Conservation (phyloP, 352 stramenopile species). For the Lagenidium giganteum region DNA sequence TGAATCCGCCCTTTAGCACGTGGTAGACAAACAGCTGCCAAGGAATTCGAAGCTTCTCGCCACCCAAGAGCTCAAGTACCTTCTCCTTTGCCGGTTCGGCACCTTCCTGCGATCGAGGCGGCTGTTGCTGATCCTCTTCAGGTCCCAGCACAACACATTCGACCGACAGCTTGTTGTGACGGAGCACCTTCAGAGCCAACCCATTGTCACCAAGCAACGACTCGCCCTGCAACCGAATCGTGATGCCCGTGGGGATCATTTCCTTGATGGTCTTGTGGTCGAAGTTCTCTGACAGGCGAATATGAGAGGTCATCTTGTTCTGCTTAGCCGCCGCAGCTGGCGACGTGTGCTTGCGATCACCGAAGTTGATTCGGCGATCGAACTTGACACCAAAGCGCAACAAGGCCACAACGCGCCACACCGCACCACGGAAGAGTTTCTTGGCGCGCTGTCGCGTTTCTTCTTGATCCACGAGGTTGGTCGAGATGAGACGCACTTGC, state of each 20-base stretch:
- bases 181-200: conserved; percentile 71
- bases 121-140: conserved; percentile 15
- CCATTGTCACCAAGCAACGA: conserved; percentile 74
- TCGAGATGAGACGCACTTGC: conserved; percentile 80
- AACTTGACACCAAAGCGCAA: conserved; percentile 87
- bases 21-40: conserved; percentile 68
- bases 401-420: conserved; percentile 85
- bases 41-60: conserved; percentile 80
- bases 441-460: conserved; percentile 71
- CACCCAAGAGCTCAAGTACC: conserved; percentile 74
- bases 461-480: conserved; percentile 84
- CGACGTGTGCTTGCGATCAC: conserved; percentile 39
- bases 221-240: conserved; percentile 69
- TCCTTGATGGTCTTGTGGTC: conserved; percentile 89
- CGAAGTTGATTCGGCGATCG: conserved; percentile 77
- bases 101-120: conserved; percentile 19
- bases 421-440: conserved; percentile 78
- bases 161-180: conserved; percentile 81
- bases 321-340: conserved; percentile 21
- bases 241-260: conserved; percentile 85
- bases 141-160: conserved; percentile 76
- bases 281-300: conserved; percentile 84
- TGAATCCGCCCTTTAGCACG: conserved; percentile 57
- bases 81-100: conserved; percentile 34
- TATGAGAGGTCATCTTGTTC: conserved; percentile 62